Base-by-base conservation (phyloP, 345 rosid genomes). In the Salix caprea region DNA sequence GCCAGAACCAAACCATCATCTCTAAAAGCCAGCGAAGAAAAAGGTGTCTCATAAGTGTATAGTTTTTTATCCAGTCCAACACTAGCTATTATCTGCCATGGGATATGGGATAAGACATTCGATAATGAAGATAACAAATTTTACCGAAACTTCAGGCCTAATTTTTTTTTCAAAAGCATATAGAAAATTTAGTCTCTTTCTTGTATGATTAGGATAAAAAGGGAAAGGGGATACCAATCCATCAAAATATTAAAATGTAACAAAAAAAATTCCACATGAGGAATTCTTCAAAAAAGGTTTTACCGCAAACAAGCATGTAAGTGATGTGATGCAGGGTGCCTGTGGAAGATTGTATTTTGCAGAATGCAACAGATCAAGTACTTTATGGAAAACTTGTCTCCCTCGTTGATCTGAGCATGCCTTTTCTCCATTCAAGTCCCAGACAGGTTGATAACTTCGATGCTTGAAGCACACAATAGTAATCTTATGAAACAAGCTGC, bases 21-120 rank as follows among this genome's bases (percentile, higher is more conserved):
- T 86, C 89, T 91, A 86, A 87, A 94, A 72, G 97, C 95, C 88
- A 96, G 80, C n/a, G 99, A 96, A 79, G 99, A 92, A 83, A 96
- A 96, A 71, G 98, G 98, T 65, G 95, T 91, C 84, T 94, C 98
- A 83, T 86, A 96, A 56, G 92, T 92, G 80, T 96, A 94, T 62
- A 96, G 82, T 86, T 94, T 96, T 96, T 94, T 28, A 85, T 96
- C 98, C 86, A 94, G 83, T 72, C 99, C 99, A 83, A 96, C 92
- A 74, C 97, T 96, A 70, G 93, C 95, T 72, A 96, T 89, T 66
- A 88, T 89, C 99, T 96, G 94, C 80, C 73, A 81, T 65, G 44
- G 58, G 56, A 77, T 76, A 74, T 65, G 44, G 58, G 56, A 77
- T 74, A 74, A 60, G 60, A 69, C 11, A 8, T 69, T 70, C 65